phyloP scores from a whole-genome alignment of 805 yeast genomes.

The Candida dajiaensis region DNA sequence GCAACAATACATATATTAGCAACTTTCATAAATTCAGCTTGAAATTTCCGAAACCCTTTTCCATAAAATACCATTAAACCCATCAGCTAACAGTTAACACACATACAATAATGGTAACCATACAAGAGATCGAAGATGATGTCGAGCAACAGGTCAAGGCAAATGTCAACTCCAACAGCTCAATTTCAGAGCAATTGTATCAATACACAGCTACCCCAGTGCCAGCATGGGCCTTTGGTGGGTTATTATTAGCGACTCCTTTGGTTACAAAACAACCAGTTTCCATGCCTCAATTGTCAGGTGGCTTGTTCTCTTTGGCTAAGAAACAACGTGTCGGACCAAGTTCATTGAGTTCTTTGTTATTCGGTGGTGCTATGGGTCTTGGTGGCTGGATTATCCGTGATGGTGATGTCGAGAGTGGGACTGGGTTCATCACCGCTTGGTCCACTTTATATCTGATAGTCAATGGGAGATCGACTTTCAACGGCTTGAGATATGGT shows the following conservation, averaged over 20 bases:
- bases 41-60: not conserved
- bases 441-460: slow-evolving; percentile 75
- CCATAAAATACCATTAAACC: not conserved
- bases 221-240: slow-evolving; percentile 39
- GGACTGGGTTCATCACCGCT: slow-evolving; percentile 74
- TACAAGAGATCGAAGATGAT: slow-evolving; percentile 20
- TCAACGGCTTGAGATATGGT: slow-evolving; percentile 47
- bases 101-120: slow-evolving; percentile 19
- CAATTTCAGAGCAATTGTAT: slow-evolving; percentile 21
- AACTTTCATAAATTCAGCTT: not conserved
- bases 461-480: slow-evolving; percentile 59
- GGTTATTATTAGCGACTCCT: slow-evolving; percentile 33
- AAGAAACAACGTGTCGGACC: slow-evolving; percentile 26
- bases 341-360: slow-evolving; percentile 31
- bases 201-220: slow-evolving; percentile 36
- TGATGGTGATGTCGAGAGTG: slow-evolving; percentile 74
- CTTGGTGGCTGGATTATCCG: slow-evolving; percentile 68
- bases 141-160: slow-evolving; percentile 5
- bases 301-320: not conserved
- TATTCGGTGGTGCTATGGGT: slow-evolving; percentile 58
- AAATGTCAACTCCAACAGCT: slow-evolving; percentile 8
- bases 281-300: slow-evolving; percentile 3
- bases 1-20: not conserved
- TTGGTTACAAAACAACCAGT: slow-evolving; percentile 27
- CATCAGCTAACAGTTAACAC: not conserved